Evolutionary conservation across 2,329 filamentous ascomycete genomes (phyloP).

Genomic region (Cyphellophora attinorum): DNA sequence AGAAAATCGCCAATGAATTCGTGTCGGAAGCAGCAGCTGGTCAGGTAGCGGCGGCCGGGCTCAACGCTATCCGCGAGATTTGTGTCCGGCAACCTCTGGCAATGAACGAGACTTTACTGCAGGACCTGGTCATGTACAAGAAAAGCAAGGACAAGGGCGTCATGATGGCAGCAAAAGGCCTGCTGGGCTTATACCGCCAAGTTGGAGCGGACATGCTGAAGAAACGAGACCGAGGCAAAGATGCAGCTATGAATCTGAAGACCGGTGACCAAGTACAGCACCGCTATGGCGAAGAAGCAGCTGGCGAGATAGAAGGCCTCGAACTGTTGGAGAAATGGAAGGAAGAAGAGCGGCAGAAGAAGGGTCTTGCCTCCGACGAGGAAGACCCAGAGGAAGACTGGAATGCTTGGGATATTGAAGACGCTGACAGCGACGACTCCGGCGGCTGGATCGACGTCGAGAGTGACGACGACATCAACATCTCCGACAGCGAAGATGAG

Average conservation of each 20-base stretch:
- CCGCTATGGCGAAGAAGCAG: constrained; percentile 72
- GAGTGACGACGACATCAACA: constrained; percentile 66
- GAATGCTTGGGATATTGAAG: constrained; percentile 52
- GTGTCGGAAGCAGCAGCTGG: constrained; percentile 87
- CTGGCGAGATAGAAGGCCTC: constrained; percentile 79
- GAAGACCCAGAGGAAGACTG: constrained; percentile 50
- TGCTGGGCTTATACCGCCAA: constrained; percentile 84
- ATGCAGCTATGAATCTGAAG: constrained; percentile 73
- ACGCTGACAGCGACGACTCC: constrained; percentile 57
- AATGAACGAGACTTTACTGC: constrained; percentile 89
- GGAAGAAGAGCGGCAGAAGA: constrained; percentile 72
- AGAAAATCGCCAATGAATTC: constrained; percentile 97
- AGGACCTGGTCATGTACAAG: constrained; percentile 90
- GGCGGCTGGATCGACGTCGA: constrained; percentile 90
- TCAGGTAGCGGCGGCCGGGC: constrained; percentile 81
- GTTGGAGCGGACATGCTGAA: constrained; percentile 80
- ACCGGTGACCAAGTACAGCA: constrained; percentile 65
- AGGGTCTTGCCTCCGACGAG: constrained; percentile 58
- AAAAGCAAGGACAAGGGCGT: constrained; percentile 98
- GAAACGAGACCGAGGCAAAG: constrained; percentile 84
- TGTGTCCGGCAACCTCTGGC: constrained; percentile 88
- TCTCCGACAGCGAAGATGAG: constrained; percentile 67
- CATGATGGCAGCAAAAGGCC: constrained; percentile 95
- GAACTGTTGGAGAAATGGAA: constrained; percentile 91
- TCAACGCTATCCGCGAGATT: constrained; percentile 92